A percentile compares a stretch with the other conserved stretches of the same genome.
Conservation (phyloP, 805 yeast species). For the Sugiyamaella smithiae region DNA sequence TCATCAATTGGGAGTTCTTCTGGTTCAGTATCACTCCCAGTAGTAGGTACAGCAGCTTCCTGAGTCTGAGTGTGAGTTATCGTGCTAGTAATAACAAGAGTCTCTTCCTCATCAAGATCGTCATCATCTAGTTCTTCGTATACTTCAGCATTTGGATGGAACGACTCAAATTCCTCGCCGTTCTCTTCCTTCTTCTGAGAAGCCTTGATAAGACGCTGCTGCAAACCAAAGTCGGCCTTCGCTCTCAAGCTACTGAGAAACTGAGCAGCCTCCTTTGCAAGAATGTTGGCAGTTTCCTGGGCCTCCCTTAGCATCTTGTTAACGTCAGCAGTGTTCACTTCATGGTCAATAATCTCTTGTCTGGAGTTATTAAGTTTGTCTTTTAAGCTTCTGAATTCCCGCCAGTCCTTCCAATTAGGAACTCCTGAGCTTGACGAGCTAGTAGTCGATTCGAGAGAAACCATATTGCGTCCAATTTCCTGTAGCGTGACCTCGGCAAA, state of each 20-base stretch:
- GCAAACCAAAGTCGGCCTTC: constrained; percentile 26
- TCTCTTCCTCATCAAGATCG: constrained; percentile 5
- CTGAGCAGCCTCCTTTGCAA: constrained; percentile 45
- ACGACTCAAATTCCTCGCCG: constrained; percentile 21
- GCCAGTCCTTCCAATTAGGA: constrained; percentile 38
- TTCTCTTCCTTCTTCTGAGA: constrained; percentile 22
- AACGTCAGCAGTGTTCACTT: constrained; percentile 39
- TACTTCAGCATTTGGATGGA: constrained; percentile 25
- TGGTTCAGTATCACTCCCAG: too few species aligned
- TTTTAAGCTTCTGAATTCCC: constrained; percentile 42
- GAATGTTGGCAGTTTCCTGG: constrained; percentile 43
- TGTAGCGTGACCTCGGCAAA: constrained; percentile 46
- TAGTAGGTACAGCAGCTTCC: background rate
- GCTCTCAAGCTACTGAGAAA: constrained; percentile 28
- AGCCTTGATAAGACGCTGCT: constrained; percentile 18
- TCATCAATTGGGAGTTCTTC: too few species aligned
- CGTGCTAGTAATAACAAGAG: constrained; percentile 1
- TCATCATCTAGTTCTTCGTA: constrained; percentile 24
- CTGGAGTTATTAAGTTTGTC: constrained; percentile 41
- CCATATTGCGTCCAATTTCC: constrained; percentile 42
- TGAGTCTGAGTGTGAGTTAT: constrained; percentile 6
- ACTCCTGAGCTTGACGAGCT: constrained; percentile 1
- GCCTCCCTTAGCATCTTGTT: constrained; percentile 40
- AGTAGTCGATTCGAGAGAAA: constrained; percentile 18
- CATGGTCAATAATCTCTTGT: constrained; percentile 40